Base-by-base conservation (phyloP, 2,329 filamentous ascomycete genomes). In the Pestalotiopsis sp. region DNA sequence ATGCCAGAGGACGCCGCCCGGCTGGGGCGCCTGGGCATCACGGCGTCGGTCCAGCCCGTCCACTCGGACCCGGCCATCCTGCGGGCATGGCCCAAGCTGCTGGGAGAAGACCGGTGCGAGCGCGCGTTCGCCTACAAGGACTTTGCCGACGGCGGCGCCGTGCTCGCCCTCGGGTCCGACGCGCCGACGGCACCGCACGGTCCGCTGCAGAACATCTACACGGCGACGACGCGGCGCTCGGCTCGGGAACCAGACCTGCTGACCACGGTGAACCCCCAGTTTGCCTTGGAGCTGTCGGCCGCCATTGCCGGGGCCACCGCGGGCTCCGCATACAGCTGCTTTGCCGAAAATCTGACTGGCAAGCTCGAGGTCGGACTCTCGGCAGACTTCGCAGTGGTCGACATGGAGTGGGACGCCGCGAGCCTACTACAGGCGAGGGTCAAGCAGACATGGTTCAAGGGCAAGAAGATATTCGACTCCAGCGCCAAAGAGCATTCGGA, bases 41-140 rank as follows among this genome's bases (percentile, higher is more conserved):
- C 86, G 0, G 87, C 87, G 0, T 88, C 85, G 1, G 82, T 89
- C 17, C 87, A 89, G 72, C 85, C 87, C 0, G 87, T 89, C 0
- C 87, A 90, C 70, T 82, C 86, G 1, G 87, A 89, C 68, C 90
- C 90, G 0, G 87, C 88, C 0, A 89, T 91, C 67, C 79, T 91
- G 3, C 81, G 84, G 36, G 89, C 87, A 0, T 92, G 90, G 87
- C 87, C 87, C 0, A 78, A 81, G 7, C 82, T 91, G 17, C 78
- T 92, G 4, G 89, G 88, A 1, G 75, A 78, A 4, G 78, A 84
- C 17, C 82, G 89, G 1, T 87, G 89, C 78, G 81, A 81, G 65
- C 82, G 89, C 14, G 89, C 88, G 0, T 92, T 91, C 73, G 87
- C 90, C 0, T 91, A 92, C 76, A 83, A 84, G 57, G 89, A 91